Evolutionary conservation across 495 filamentous ascomycete species (phyloP).

Genomic region (Amorphotheca resinae): DNA sequence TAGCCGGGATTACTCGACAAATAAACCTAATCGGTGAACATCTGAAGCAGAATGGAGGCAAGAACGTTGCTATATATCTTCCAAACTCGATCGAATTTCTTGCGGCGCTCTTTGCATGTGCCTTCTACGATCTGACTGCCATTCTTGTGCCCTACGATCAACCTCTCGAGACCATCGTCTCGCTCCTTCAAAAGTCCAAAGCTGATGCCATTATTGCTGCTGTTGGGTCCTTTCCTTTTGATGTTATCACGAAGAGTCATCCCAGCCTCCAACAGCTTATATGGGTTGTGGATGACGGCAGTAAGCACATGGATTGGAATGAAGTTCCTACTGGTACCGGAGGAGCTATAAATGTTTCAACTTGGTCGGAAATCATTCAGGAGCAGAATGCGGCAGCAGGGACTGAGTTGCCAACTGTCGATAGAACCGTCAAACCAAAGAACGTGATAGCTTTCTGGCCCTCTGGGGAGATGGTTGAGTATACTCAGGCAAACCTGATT

Average conservation of each 20-base stretch:
- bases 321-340: constrained; percentile 65
- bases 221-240: constrained; percentile 78
- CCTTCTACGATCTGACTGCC: constrained; percentile 73
- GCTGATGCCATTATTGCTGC: constrained; percentile 75
- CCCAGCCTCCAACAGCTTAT: constrained; percentile 63
- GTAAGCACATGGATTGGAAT: constrained; percentile 81
- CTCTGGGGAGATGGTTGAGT: constrained; percentile 61
- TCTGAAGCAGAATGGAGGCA: constrained; percentile 52
- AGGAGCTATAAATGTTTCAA: constrained; percentile 58
- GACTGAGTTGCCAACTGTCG: constrained; percentile 30
- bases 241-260: constrained; percentile 53
- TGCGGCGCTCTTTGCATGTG: constrained; percentile 45
- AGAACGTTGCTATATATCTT: constrained; percentile 77
- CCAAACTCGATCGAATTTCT: constrained; percentile 89
- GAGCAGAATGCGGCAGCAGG: constrained; percentile 39
- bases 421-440: constrained; percentile 34
- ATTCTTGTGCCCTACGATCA: constrained; percentile 77
- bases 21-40: constrained; percentile 79
- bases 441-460: constrained; percentile 52
- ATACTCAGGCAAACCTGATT: constrained; percentile 65
- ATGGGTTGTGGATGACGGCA: constrained; percentile 89
- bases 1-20: constrained; percentile 62
- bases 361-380: constrained; percentile 77
- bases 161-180: constrained; percentile 47
- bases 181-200: constrained; percentile 52